Evolutionary conservation across 1,284 basidiomycete genomes (phyloP), one percentile per base, ranked within the genome.

Genomic region (Sanghuangporus sanghuang): DNA sequence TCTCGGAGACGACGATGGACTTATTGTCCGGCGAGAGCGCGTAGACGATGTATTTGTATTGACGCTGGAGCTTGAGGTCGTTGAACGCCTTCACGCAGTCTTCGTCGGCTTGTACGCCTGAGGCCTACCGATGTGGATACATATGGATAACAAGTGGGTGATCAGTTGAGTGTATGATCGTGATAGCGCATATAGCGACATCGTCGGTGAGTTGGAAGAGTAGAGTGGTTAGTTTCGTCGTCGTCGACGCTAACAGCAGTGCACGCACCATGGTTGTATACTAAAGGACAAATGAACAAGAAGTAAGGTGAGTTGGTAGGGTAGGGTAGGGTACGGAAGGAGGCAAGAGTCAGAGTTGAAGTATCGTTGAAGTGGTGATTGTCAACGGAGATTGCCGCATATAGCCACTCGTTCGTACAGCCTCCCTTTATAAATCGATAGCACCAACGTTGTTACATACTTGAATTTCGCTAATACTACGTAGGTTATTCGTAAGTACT

Each of bases 11-110:
- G 67, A 91, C 69, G 75, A 96, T 92, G 76, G 94, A 87, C 54
- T 80, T 90, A 73, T 85, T 80, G 69, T 84, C 79, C 39, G 48
- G 14, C 36, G 53, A 89, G 69, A 98, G 78, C 50, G 75, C 82
- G 82, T 85, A 97, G 78, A 95, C 84, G 79, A 98, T 89, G 83
- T 93, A 98, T 77, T 93, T 93, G 79, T 75, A 69, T 79, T 86
- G 90, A 83, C 93, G 93, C 73, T 84, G 82, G 55, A 92, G 79
- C 82, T 98, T 97, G 73, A 98, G 85, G 58, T 83, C 77, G 74
- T 89, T 84, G 83, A 81, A 98, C 62, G 75, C 75, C 1, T 75
- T 72, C 65, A 94, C 70, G 76, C 93, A 95, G 4, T 78, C 69
- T 11, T 74, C 68, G 77, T 82, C 77, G 68, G 88, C 85, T 68